Base-by-base conservation (phyloP, 2,329 filamentous ascomycete species). In the Beauveria sp. region DNA sequence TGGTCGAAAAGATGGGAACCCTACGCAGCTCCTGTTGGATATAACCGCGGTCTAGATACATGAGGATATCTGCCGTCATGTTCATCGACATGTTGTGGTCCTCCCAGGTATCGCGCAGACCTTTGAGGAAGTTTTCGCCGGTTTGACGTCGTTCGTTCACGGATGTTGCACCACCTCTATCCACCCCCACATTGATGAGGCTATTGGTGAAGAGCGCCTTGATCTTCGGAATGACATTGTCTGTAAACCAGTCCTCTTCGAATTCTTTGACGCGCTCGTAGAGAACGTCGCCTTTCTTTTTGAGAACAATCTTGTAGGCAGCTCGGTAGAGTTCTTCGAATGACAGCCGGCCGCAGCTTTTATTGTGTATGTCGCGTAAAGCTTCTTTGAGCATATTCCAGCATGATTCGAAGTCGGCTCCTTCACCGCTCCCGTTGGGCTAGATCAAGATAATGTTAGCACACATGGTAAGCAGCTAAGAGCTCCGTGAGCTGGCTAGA, bases 261-360 rank as follows among this genome's bases (percentile, higher is more conserved):
- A 96, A 91, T 2, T 86, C 77, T 68, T 88, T 89, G 54, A 98
- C 92, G 10, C 84, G 82, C 5, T 89, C 83, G 74, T 98, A 98
- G 1, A 99, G 81, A 12, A 87, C 79, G 40, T 89, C 85, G 28
- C 93, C 93, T 67, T 92, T 88, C 76, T 93, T 96, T 75, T 89
- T 90, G 42, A 97, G 78, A 1, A 98, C 93, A 22, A 98, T 90
- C 73, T 95, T 93, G 76, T 99, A 99, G 5, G 91, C 90, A 60
- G 90, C 90, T 62, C 95, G 89, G 76, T 99, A 99, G 1, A 99
- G 84, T 70, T 96, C 89, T 74, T 99, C 95, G 77, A 97, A 99
- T 1, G 93, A 96, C 2, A 99, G 84, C 18, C 83, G 82, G 10
- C 92, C 96, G 64, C 92, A 92, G 72, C 96, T 95, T 73, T 96